phyloP scores from a whole-genome alignment of 495 filamentous ascomycete genomes.

The Aspergillus kassunensis region DNA sequence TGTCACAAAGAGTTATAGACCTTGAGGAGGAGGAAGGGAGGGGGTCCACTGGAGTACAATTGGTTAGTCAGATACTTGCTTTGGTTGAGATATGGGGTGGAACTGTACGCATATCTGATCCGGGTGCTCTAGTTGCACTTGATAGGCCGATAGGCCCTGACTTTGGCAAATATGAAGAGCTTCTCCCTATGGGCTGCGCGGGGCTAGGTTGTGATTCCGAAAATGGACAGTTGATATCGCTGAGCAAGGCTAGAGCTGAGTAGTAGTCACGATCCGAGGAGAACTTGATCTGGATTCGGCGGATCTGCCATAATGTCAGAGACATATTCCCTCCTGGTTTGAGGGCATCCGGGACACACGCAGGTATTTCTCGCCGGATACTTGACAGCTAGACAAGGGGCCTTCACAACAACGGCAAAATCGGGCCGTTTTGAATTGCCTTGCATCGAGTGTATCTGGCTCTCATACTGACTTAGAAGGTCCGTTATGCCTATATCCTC shows the following conservation, averaged over 20 bases:
- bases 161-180: slow-evolving; percentile 31
- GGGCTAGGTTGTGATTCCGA: slow-evolving; percentile 30
- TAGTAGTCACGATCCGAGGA: slow-evolving; percentile 35
- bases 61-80: neutral
- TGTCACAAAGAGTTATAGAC: neutral
- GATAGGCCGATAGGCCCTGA: slow-evolving; percentile 8
- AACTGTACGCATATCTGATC: neutral
- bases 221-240: slow-evolving; percentile 38
- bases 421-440: slow-evolving; percentile 16
- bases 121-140: neutral
- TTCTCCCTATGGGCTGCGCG: slow-evolving; percentile 15
- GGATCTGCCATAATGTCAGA: slow-evolving; percentile 20
- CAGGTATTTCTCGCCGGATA: slow-evolving; percentile 26
- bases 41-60: neutral
- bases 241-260: slow-evolving; percentile 32
- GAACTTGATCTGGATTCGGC: slow-evolving; percentile 45
- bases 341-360: slow-evolving; percentile 9
- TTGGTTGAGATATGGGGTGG: neutral
- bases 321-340: neutral
- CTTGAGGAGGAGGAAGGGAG: slow-evolving; percentile 12
- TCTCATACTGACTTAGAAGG: slow-evolving; percentile 18
- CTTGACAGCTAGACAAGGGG: slow-evolving; percentile 41
- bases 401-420: slow-evolving; percentile 41
- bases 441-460: slow-evolving; percentile 11
- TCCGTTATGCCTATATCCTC: slow-evolving; percentile 35